These are phyloP conservation scores for Medicago arabica DNA, from an alignment of 306 rosid genomes.

Conservation along the genomic window DNA sequence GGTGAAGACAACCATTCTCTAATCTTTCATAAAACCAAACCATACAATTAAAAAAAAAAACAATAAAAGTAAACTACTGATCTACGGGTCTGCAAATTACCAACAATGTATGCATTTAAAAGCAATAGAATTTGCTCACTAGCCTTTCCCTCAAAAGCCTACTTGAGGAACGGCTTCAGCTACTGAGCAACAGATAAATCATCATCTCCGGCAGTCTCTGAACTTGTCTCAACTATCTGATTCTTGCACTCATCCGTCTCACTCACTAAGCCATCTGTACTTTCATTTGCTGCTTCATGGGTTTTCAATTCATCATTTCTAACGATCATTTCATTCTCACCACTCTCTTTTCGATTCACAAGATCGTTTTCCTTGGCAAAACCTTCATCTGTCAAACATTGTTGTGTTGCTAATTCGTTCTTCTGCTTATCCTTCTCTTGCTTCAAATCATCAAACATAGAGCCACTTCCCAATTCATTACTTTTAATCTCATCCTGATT, in stretches of 20 bases:
- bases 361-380: constrained; percentile 40
- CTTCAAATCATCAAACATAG: constrained; percentile 35
- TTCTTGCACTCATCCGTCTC: constrained; percentile 48
- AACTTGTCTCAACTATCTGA: constrained; percentile 46
- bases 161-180: constrained; percentile 25
- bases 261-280: constrained; percentile 28
- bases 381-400: constrained; percentile 35
- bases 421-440: constrained; percentile 36
- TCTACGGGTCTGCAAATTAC: constrained; percentile 44
- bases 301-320: constrained; percentile 40
- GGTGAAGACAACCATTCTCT: constrained; percentile 35
- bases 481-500: constrained; percentile 36
- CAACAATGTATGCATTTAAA: constrained; percentile 38
- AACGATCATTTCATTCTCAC: constrained; percentile 37
- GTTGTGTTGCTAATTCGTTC: constrained; percentile 32
- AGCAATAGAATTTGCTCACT: constrained; percentile 19
- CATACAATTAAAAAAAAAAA: constrained; percentile 25
- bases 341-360: constrained; percentile 29
- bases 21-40: constrained; percentile 34
- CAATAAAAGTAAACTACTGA: constrained; percentile 36
- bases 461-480: constrained; percentile 41
- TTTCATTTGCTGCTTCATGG: constrained; percentile 33
- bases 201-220: constrained; percentile 40
- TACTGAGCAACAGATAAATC: constrained; percentile 36
- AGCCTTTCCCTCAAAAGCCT: constrained; percentile 31